Conservation (phyloP, 2,329 filamentous ascomycete species). For the Botryosphaeria dothidea region DNA sequence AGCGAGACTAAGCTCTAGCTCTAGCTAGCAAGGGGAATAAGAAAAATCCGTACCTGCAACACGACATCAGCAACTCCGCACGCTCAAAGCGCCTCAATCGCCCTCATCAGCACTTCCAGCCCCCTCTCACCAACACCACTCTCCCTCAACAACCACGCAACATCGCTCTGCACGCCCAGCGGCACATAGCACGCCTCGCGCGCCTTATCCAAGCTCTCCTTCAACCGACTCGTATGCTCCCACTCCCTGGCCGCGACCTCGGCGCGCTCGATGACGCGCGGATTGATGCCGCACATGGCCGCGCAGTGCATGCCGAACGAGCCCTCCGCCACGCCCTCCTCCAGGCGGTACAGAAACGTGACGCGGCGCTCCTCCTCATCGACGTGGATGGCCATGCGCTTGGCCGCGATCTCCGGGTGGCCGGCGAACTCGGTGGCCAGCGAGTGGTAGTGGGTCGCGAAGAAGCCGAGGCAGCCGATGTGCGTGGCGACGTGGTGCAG, state of each 20-base stretch:
- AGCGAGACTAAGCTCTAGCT: too few species aligned
- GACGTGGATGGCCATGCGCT: conserved; percentile 93
- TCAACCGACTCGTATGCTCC: conserved; percentile 91
- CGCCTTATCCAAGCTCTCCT: conserved; percentile 72
- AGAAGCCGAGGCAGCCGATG: conserved; percentile 92
- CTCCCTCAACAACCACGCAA: conserved; percentile 73
- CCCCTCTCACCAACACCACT: conserved; percentile 49
- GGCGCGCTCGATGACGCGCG: conserved; percentile 78
- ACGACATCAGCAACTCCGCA: background rate
- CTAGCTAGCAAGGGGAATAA: too few species aligned
- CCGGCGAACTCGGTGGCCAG: conserved; percentile 86
- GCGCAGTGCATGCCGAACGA: conserved; percentile 99
- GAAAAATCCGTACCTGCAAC: too few species aligned
- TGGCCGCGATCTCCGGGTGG: conserved; percentile 83
- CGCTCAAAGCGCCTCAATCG: conserved; percentile 48
- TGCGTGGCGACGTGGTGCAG: conserved; percentile 95
- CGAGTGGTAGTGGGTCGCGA: conserved; percentile 96
- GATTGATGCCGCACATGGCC: conserved; percentile 92
- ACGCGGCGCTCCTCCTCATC: conserved; percentile 81
- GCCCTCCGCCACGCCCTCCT: conserved; percentile 90
- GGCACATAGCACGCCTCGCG: conserved; percentile 80
- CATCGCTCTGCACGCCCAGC: conserved; percentile 82
- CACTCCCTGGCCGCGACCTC: conserved; percentile 87
- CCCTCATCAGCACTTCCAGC: conserved; percentile 58
- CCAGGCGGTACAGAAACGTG: conserved; percentile 95